phyloP scores from a whole-genome alignment of 2,329 filamentous ascomycete genomes.

The Aureobasidium uvarum region DNA sequence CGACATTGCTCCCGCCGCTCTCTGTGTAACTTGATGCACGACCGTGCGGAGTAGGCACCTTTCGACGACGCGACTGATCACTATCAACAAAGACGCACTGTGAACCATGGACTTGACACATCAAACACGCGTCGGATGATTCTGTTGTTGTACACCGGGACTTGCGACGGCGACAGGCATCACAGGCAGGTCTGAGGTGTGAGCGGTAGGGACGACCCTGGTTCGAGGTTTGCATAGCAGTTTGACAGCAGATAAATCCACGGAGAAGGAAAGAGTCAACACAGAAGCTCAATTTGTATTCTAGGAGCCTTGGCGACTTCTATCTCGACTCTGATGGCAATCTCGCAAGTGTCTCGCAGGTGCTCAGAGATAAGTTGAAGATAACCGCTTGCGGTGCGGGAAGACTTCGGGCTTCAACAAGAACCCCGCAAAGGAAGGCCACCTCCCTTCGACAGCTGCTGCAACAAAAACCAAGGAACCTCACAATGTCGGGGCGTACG shows the following conservation, averaged over 20 bases:
- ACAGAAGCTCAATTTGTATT: not conserved
- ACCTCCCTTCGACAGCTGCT: not conserved
- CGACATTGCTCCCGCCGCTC: not conserved
- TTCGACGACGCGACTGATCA: not conserved
- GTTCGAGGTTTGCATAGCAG: conserved; percentile 7
- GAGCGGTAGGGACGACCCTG: conserved; percentile 43
- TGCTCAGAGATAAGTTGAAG: not conserved
- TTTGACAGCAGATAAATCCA: not conserved
- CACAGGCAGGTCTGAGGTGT: conserved; percentile 45
- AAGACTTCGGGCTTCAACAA: not conserved
- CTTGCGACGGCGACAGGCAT: conserved; percentile 43
- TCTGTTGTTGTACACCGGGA: conserved; percentile 44
- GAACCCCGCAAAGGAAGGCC: not conserved
- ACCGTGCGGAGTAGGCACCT: not conserved
- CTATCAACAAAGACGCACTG: conserved; percentile 33
- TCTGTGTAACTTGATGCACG: not conserved
- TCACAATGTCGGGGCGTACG: too few species aligned
- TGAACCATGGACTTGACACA: conserved; percentile 41
- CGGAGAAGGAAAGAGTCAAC: not conserved
- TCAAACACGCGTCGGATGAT: conserved; percentile 33
- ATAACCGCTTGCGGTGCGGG: not conserved
- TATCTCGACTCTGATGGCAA: not conserved
- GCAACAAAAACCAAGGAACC: too few species aligned
- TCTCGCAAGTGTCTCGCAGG: not conserved
- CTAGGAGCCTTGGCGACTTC: not conserved